Conservation (phyloP, 768 basidiomycete genomes). For the Phylloporus sp. region DNA sequence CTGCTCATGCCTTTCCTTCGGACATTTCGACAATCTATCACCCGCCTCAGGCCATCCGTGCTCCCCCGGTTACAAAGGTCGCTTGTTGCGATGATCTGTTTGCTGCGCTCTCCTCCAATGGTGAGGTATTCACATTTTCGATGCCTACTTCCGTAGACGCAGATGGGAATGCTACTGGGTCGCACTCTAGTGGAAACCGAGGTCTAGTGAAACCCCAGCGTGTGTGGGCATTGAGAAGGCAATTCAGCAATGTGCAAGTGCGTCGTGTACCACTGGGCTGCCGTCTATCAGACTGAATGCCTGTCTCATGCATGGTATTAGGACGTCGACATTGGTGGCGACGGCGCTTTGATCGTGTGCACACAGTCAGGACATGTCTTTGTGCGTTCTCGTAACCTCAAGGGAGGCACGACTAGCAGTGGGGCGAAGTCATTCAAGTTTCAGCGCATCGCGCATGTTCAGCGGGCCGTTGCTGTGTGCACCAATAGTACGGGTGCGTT, state of each 20-base stretch:
- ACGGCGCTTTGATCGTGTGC: slow-evolving; percentile 87
- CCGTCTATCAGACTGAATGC: neutral
- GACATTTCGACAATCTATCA: slow-evolving; percentile 69
- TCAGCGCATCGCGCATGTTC: slow-evolving; percentile 72
- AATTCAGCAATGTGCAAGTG: slow-evolving; percentile 79
- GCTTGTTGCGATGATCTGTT: slow-evolving; percentile 75
- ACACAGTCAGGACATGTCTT: slow-evolving; percentile 95
- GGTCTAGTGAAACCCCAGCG: slow-evolving; percentile 68
- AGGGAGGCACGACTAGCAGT: slow-evolving; percentile 19
- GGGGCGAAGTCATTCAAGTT: slow-evolving; percentile 65
- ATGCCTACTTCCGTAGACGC: slow-evolving; percentile 36
- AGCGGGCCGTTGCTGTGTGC: slow-evolving; percentile 81
- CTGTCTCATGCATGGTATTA: slow-evolving; percentile 21
- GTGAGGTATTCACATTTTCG: slow-evolving; percentile 88
- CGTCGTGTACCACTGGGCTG: slow-evolving; percentile 16
- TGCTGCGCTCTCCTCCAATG: slow-evolving; percentile 77
- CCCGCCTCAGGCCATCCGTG: slow-evolving; percentile 71
- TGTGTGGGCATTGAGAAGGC: slow-evolving; percentile 85
- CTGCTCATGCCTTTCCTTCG: slow-evolving; percentile 69
- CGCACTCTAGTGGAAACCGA: slow-evolving; percentile 23
- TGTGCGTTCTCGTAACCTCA: slow-evolving; percentile 60
- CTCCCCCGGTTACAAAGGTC: slow-evolving; percentile 74
- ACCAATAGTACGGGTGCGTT: slow-evolving; percentile 87
- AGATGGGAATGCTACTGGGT: slow-evolving; percentile 10
- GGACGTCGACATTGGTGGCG: slow-evolving; percentile 87